Base-by-base conservation (phyloP, 2,329 filamentous ascomycete species). In the Bimuria novae-zelandiae region DNA sequence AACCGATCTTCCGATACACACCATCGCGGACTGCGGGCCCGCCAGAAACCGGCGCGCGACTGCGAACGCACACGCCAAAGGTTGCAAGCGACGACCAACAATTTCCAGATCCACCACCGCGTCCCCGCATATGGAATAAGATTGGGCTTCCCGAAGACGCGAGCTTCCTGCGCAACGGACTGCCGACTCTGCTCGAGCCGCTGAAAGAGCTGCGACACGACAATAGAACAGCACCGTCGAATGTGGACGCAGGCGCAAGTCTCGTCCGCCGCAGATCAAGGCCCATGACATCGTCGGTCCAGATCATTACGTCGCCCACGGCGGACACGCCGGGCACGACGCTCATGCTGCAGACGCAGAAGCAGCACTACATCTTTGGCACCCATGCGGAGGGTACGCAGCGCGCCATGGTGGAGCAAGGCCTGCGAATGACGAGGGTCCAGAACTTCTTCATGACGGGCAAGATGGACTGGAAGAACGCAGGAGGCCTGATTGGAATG, bases 401-500 rank as follows among this genome's bases (percentile, higher is more conserved):
- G 77, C 84, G 94, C 52, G 85, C 87, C 42, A 80, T 89, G 67
- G 80, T 82, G 32, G 86, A 92, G 74, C 84, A 87, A 58, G 89
- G 86, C 51, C 69, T 88, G 8, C 78, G 81, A 29, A 65, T 95
- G 60, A 73, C 79, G 23, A 88, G 88, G 68, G 79, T 90, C 1
- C 84, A 85, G 41, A 86, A 96, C 64, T 78, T 96, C 52, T 97
- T 99, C 71, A 72, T 99, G 53, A 89, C 90, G 0, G 94, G 94
- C 2, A 81, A 80, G 35, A 84, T 89, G 35, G 81, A 85, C 69
- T 97, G 92, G 91, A 76, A 79, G 25, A 89, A 84, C 64, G 83
- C 84, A 29, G 94, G 94, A 52, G 94, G 94, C 3, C 76, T 97
- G 57, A 77, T 96, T 56, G 94, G 94, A 47, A 84, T 92, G 78